phyloP scores from a whole-genome alignment of 108 stramenopile species.

The Aurantiochytrium sp. region DNA sequence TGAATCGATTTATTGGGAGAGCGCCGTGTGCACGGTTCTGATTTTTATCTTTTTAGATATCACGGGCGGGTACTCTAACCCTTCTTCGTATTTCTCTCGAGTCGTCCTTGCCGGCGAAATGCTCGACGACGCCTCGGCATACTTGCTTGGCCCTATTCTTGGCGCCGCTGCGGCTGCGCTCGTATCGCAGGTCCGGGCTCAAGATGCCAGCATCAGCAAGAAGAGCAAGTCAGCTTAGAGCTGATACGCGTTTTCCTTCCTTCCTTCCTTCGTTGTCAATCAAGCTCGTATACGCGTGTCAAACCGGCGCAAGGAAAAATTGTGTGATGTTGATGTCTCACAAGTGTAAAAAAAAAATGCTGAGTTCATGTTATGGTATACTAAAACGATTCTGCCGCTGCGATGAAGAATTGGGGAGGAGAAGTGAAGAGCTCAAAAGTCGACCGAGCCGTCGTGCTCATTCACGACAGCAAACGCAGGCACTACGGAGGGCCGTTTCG shows the following conservation, averaged over 20 bases:
- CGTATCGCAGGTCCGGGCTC: neutral
- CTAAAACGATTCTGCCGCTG: too few relatives aligned
- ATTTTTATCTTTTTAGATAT: neutral
- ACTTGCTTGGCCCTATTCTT: neutral
- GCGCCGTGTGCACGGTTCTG: neutral
- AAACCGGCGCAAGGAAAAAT: too few relatives aligned
- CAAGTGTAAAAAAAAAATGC: too few relatives aligned
- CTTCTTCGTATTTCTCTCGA: neutral
- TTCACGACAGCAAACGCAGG: neutral
- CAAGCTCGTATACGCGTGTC: too few relatives aligned
- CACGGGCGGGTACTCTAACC: slow-evolving; percentile 1
- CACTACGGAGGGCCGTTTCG: neutral
- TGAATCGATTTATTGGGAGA: neutral
- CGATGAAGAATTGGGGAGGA: too few relatives aligned
- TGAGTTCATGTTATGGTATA: too few relatives aligned
- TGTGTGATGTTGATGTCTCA: too few relatives aligned
- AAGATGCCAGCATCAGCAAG: too few relatives aligned
- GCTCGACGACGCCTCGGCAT: neutral
- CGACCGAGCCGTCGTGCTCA: neutral
- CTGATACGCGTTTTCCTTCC: too few relatives aligned
- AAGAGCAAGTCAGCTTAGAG: too few relatives aligned
- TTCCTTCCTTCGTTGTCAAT: too few relatives aligned
- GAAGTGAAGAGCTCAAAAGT: neutral
- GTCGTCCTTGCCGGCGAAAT: neutral
- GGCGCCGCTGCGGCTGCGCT: neutral